Percentiles rank a stretch among this genome's conserved stretches.
phyloP scores from a whole-genome alignment of 805 yeast species.

The Metschnikowia drakensbergensis region DNA sequence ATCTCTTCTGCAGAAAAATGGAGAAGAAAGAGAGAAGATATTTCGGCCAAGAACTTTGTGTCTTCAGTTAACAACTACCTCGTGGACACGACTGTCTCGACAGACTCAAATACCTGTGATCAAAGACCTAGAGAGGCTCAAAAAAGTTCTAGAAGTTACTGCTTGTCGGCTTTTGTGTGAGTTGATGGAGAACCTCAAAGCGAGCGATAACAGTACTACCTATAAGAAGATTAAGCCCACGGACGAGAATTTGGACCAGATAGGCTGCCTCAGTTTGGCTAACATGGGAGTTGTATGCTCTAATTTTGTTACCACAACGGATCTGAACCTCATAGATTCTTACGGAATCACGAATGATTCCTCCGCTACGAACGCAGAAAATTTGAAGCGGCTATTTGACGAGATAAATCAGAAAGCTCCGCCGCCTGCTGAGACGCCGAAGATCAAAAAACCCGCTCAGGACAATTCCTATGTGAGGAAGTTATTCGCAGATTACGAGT shows the following conservation, averaged over 20 bases:
- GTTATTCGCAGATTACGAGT: constrained; percentile 20
- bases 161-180: constrained; percentile 43
- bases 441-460: constrained; percentile 3
- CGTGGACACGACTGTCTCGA: constrained; percentile 30
- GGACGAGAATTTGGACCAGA: constrained; percentile 17
- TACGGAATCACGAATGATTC: constrained; percentile 17
- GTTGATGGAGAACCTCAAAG: constrained; percentile 23
- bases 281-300: constrained; percentile 51
- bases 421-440: constrained; percentile 1
- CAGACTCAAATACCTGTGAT: constrained; percentile 40
- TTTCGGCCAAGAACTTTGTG: constrained; percentile 56
- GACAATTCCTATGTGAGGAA: constrained; percentile 17
- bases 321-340: constrained; percentile 31
- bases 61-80: constrained; percentile 30
- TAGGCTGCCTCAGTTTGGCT: constrained; percentile 40
- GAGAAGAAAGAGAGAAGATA: constrained; percentile 23
- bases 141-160: constrained; percentile 19
- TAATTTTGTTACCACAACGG: constrained; percentile 47
- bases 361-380: neutral
- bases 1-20: constrained; percentile 21
- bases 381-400: constrained; percentile 12
- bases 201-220: constrained; percentile 21
- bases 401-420: constrained; percentile 10
- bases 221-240: constrained; percentile 19
- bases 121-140: constrained; percentile 33